Percentiles rank a stretch among this genome's conserved stretches.
phyloP scores from a whole-genome alignment of 805 yeast species.

The Nakazawaea ishiwadae region DNA sequence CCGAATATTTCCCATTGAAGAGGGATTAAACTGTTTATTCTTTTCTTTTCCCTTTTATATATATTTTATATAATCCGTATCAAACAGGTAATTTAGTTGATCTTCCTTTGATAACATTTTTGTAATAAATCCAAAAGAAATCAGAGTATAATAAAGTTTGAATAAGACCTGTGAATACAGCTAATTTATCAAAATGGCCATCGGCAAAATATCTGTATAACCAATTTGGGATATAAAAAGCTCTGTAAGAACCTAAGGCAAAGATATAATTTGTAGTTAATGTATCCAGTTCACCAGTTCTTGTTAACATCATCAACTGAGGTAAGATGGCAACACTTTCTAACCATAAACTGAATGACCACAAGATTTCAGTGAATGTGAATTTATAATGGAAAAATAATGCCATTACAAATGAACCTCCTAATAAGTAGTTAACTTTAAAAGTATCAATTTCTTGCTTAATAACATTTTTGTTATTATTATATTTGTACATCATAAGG shows the following conservation, averaged over 20 bases:
- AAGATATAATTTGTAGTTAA: constrained; percentile 90
- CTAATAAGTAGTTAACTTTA: constrained; percentile 64
- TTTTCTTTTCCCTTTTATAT: not conserved
- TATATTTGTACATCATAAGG: constrained; percentile 59
- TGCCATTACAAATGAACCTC: constrained; percentile 51
- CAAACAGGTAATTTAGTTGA: constrained; percentile 62
- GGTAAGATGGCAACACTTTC: constrained; percentile 92
- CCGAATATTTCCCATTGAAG: constrained; percentile 80
- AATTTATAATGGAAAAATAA: constrained; percentile 66
- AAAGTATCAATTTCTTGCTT: constrained; percentile 65
- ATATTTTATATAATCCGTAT: not conserved
- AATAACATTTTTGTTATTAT: constrained; percentile 40
- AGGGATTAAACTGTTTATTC: constrained; percentile 50
- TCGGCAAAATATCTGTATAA: constrained; percentile 74
- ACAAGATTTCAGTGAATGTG: constrained; percentile 56
- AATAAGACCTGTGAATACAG: constrained; percentile 73
- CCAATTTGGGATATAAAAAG: constrained; percentile 94
- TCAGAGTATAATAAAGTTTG: constrained; percentile 91
- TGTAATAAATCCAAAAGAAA: constrained; percentile 90
- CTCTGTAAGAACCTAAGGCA: constrained; percentile 87
- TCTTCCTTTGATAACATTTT: constrained; percentile 72
- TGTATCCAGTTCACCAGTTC: constrained; percentile 82
- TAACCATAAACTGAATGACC: constrained; percentile 92
- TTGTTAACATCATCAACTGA: constrained; percentile 85
- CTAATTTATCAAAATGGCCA: constrained; percentile 59